Conservation (phyloP, 768 basidiomycete species). For the Kwoniella bestiolae region DNA sequence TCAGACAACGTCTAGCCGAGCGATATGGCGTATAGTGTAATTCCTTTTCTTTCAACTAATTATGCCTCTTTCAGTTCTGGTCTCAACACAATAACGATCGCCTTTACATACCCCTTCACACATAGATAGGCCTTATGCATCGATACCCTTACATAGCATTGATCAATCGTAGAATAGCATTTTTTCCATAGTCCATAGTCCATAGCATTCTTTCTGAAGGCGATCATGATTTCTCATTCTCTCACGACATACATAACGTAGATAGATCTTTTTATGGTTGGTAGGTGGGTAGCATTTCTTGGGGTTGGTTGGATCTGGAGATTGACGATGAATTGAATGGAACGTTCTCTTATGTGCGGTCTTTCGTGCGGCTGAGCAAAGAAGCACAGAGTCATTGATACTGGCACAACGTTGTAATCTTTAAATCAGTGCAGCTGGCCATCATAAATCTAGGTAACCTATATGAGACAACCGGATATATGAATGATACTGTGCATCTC, state of each 20-base stretch:
- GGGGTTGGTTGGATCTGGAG: background rate
- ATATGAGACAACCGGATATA: too few species aligned
- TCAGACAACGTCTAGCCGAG: slow-evolving; percentile 81
- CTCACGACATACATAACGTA: slow-evolving; percentile 7
- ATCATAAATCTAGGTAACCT: too few species aligned
- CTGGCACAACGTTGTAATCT: too few species aligned
- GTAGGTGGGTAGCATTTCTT: background rate
- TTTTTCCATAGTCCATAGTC: background rate
- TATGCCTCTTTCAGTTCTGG: background rate
- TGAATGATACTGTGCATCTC: too few species aligned
- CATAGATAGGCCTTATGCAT: slow-evolving; percentile 29
- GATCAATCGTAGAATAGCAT: slow-evolving; percentile 8
- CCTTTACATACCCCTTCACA: slow-evolving; percentile 17
- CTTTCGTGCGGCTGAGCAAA: too few species aligned
- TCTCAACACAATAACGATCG: background rate
- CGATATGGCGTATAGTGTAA: slow-evolving; percentile 82
- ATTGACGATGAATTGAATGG: background rate
- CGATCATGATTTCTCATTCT: background rate
- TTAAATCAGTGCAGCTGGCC: too few species aligned
- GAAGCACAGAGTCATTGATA: too few species aligned
- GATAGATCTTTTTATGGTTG: background rate
- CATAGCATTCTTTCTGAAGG: background rate
- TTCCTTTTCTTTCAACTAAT: background rate
- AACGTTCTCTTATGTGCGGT: too few species aligned
- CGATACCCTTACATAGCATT: slow-evolving; percentile 33